These are phyloP conservation scores for Litsea cubeba DNA, from an alignment of 164 flowering plant species.

Conservation along the genomic window DNA sequence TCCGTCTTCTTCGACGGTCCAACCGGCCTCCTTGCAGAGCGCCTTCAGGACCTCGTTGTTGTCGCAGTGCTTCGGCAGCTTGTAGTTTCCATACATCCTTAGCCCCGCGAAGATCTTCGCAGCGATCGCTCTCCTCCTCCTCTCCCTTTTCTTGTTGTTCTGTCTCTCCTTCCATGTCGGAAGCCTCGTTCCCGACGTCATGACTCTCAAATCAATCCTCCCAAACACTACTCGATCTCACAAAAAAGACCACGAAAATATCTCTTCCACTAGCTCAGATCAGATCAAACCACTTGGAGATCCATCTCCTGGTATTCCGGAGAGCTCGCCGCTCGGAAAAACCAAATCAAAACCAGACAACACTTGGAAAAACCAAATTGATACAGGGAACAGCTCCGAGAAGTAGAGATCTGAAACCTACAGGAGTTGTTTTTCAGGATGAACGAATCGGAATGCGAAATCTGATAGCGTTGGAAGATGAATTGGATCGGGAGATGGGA, in stretches of 20 bases:
- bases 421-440: no score
- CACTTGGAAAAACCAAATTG: not conserved
- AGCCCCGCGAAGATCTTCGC: conserved; percentile 88
- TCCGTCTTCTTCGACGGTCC: conserved; percentile 90
- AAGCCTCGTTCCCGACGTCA: conserved; percentile 74
- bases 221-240: not conserved
- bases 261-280: conserved; percentile 1
- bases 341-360: not conserved
- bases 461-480: no score
- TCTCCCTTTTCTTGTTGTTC: conserved; percentile 80
- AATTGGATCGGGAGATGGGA: no score
- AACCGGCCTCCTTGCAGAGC: conserved; percentile 84
- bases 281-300: not conserved
- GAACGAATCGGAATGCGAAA: no score
- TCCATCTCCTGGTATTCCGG: not conserved
- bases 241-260: not conserved
- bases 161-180: conserved; percentile 96
- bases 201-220: conserved; percentile 3
- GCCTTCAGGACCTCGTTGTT: conserved; percentile 93
- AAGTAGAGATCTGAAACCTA: no score
- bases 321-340: not conserved
- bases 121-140: conserved; percentile 79
- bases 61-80: conserved; percentile 91
- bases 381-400: not conserved
- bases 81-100: conserved; percentile 73